Evolutionary conservation across 441 rosid genomes (phyloP), one percentile per base, ranked within the genome.

Genomic region (Erodium chrysanthum): DNA sequence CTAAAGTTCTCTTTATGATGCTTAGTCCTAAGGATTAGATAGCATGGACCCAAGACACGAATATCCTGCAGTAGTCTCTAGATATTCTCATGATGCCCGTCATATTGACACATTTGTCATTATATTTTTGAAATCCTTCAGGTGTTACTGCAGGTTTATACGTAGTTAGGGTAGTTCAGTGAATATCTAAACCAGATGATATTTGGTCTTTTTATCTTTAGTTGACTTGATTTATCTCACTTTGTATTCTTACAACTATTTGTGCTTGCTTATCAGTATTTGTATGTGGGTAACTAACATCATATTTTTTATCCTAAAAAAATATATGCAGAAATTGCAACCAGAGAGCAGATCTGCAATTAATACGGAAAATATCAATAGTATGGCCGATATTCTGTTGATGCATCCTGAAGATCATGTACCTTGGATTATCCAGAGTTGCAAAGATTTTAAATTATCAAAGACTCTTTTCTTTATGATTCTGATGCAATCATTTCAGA

Each of bases 401-500:
- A 60, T 48, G 74, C 68, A 76, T 42, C 92, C 96, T 65, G 77
- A 70, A 75, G 86, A 87, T 40, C 72, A 71, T 56, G 58, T 86
- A 71, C 79, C 84, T 22, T 85, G 91, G 93, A 76, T 96, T 73
- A 73, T 72, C 54, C 71, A 73, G 76, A 86, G 84, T 72, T 82
- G 83, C 81, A 72, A 75, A 60, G 79, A 83, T 66, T 76, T 69
- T 68, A 73, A 75, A 73, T 65, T 81, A 66, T 88, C 96, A 23
- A 89, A 86, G 90, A 86, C 89, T 0, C 80, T 96, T 54, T 76
- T 89, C 77, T 77, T 85, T 80, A 73, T 90, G 84, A 65, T 89
- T 75, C 68, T 92, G 77, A 80, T 90, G 92, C 93, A 88, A 66
- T 84, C 96, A 23, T 73, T 86, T 71, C 42, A 63, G 54, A 71